A percentile compares a stretch with the other conserved stretches of the same genome.
Conservation (phyloP, 768 basidiomycete species). For the Trichaptum fuscoviolaceum region DNA sequence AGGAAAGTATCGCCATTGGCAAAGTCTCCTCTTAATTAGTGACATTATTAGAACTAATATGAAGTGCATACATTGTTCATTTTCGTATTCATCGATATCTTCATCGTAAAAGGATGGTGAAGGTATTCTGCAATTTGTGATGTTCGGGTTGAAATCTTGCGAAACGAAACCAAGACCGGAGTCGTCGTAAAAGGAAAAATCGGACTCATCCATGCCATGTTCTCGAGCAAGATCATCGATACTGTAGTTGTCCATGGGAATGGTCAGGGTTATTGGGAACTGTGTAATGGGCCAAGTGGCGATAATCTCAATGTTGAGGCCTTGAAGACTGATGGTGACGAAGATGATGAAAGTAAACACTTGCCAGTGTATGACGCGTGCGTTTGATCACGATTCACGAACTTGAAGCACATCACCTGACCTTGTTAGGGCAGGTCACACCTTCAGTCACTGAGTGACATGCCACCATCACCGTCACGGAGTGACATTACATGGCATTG, state of each 20-base stretch:
- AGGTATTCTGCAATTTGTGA: constrained; percentile 7
- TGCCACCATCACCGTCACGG: too few relatives aligned
- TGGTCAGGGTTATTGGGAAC: background rate
- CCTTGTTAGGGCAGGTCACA: background rate
- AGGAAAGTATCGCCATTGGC: constrained; percentile 21
- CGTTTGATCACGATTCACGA: background rate
- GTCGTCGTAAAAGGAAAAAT: constrained; percentile 4
- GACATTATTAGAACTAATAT: constrained; percentile 31
- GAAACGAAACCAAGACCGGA: background rate
- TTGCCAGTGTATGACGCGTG: background rate
- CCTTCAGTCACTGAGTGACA: too few relatives aligned
- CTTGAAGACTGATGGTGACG: background rate
- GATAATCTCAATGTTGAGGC: background rate
- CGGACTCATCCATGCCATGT: constrained; percentile 14
- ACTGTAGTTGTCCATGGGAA: constrained; percentile 4
- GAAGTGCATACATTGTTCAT: constrained; percentile 19
- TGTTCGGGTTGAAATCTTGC: constrained; percentile 10
- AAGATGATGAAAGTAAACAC: background rate
- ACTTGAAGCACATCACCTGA: background rate
- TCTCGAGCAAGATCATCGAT: constrained; percentile 14
- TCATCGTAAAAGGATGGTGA: constrained; percentile 1
- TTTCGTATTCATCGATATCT: constrained; percentile 7
- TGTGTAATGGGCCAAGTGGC: background rate
- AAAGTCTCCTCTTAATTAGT: constrained; percentile 34
- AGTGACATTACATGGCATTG: too few relatives aligned